phyloP scores from a whole-genome alignment of 2,329 filamentous ascomycete species.

The Cladophialophora immunda region DNA sequence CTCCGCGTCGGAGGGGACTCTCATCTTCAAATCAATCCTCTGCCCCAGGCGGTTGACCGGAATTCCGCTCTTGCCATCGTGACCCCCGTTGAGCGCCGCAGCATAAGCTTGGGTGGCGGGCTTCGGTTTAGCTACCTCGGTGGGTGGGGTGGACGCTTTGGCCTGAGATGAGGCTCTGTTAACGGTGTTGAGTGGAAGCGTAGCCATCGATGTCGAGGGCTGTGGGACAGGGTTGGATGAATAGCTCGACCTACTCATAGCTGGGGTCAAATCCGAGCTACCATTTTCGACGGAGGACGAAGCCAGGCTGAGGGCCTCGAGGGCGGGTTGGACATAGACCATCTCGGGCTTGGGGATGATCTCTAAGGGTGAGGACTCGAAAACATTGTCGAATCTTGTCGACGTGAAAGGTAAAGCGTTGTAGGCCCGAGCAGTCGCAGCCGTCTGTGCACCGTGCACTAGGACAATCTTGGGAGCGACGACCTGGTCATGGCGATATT shows the following conservation, averaged over 20 bases:
- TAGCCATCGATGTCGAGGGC: conserved; percentile 21
- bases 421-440: conserved; percentile 25
- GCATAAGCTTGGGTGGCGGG: conserved; percentile 43
- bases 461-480: conserved; percentile 34
- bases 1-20: conserved; percentile 48
- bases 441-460: conserved; percentile 31
- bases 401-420: conserved; percentile 28
- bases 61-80: conserved; percentile 44
- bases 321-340: background rate
- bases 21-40: conserved; percentile 57
- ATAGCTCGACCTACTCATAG: conserved; percentile 21
- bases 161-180: background rate
- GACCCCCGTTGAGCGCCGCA: background rate
- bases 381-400: conserved; percentile 35
- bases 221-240: conserved; percentile 24
- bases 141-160: conserved; percentile 21
- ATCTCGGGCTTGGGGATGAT: conserved; percentile 10
- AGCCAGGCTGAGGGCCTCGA: conserved; percentile 7
- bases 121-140: conserved; percentile 27
- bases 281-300: conserved; percentile 7
- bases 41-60: conserved; percentile 58
- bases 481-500: conserved; percentile 50
- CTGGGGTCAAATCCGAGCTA: conserved; percentile 17
- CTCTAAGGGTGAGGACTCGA: conserved; percentile 32
- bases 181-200: conserved; percentile 20